Base-by-base conservation (phyloP, 306 rosid genomes). In the Hippophae tibetana region DNA sequence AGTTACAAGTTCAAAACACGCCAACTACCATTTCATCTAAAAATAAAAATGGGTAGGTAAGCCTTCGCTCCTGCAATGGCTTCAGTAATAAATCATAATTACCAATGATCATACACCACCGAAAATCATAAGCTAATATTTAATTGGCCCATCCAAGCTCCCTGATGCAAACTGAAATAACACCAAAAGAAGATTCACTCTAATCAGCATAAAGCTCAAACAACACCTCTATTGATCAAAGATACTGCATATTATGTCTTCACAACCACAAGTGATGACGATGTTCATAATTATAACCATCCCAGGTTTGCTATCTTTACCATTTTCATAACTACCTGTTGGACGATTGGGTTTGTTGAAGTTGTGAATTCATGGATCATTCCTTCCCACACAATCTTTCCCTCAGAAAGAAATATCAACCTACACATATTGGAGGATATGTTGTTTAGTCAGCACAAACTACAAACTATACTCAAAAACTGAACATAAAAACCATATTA, bases 361-460 rank as follows among this genome's bases (percentile, higher is more conserved):
- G 86, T 67, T 5, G 85, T 86, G 62, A 93, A 93, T 67, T 93
- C 99, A 42, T 66, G 77, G 43, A 97, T 93, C 94, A 80, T 84
- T 83, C 99, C 99, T 82, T 93, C 85, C 99, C 99, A 93, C 52
- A 93, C 99, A 80, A 93, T 48, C 83, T 84, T 79, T 10, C 99
- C 99, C 69, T 93, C 85, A 14, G 84, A 69, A 38, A 93, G 81
- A 86, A 93, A 93, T 72, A 93, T 54, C 64, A 93, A 79, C 85
- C 99, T 93, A 70, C 43, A 72, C 42, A 58, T 26, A 58, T 57
- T 49, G 56, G 71, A 66, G 13, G 58, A 55, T 50, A 52, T 38
- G 18, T 18, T 61, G 23, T 52, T 58, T 53, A 56, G 44, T 63
- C 47, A 66, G 67, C 42, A 58, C 43, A 43, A 46, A 60, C 63